phyloP scores from a whole-genome alignment of 164 flowering plant species.

The Umbellularia californica region DNA sequence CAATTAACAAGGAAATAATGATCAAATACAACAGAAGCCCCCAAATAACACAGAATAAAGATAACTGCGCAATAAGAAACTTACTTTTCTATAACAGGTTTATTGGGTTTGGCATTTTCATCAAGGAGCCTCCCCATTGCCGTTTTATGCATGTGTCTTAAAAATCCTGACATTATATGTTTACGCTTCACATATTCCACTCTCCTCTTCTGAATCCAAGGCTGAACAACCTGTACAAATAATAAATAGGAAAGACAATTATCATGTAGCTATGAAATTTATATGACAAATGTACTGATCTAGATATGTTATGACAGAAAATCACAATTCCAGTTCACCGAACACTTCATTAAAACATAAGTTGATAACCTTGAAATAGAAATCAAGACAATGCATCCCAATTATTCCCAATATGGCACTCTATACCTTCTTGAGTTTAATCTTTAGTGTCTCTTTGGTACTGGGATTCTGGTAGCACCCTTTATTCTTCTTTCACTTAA shows the following conservation, averaged over 20 bases:
- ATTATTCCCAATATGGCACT: background rate
- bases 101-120: slow-evolving; percentile 54
- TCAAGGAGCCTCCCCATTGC: slow-evolving; percentile 56
- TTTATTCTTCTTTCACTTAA: background rate
- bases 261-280: background rate
- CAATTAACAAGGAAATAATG: background rate
- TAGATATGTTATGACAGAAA: background rate
- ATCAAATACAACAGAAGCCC: background rate
- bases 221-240: slow-evolving; percentile 62
- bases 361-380: no score
- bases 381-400: background rate
- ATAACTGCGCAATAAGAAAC: slow-evolving; percentile 8
- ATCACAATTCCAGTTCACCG: background rate
- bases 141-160: slow-evolving; percentile 44
- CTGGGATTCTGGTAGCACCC: background rate
- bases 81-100: slow-evolving; percentile 40
- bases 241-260: background rate
- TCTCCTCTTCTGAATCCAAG: slow-evolving; percentile 75
- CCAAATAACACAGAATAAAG: background rate
- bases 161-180: slow-evolving; percentile 67
- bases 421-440: background rate
- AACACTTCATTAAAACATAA: background rate
- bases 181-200: slow-evolving; percentile 66
- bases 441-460: background rate
- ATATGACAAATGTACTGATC: background rate